Conservation (phyloP, 345 rosid genomes). For the Schrenkiella parvula region DNA sequence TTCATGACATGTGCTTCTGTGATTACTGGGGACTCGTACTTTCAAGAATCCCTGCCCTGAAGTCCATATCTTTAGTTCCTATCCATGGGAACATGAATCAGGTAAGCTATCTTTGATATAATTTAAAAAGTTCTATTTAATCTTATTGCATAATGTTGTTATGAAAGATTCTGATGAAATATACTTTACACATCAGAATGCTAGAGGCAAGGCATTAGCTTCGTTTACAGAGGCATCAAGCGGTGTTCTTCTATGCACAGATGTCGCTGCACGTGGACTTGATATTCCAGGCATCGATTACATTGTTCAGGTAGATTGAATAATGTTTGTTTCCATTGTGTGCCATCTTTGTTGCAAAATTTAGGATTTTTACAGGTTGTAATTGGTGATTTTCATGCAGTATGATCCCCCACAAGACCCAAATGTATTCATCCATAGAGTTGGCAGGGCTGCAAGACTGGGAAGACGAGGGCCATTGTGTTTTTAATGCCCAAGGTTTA, state of each 20-base stretch:
- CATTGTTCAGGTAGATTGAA: constrained; percentile 63
- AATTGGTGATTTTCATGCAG: constrained; percentile 39
- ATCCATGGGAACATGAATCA: constrained; percentile 94
- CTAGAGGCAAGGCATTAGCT: constrained; percentile 78
- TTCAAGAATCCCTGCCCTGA: constrained; percentile 52
- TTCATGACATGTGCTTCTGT: constrained; percentile 94
- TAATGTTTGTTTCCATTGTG: not conserved
- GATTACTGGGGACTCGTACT: constrained; percentile 91
- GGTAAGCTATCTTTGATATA: constrained; percentile 35
- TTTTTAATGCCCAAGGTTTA: constrained; percentile 73
- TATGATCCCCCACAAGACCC: constrained; percentile 94
- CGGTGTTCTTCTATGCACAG: constrained; percentile 82
- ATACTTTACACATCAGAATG: constrained; percentile 36
- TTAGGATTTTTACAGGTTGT: not conserved
- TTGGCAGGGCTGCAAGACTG: constrained; percentile 83
- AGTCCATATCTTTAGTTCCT: constrained; percentile 58
- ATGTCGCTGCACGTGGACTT: constrained; percentile 93
- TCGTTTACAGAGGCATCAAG: constrained; percentile 66
- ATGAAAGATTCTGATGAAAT: constrained; percentile 16
- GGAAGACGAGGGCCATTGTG: constrained; percentile 67
- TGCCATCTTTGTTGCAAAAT: not conserved
- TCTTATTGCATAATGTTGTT: not conserved
- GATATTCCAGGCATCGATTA: constrained; percentile 89
- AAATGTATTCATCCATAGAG: constrained; percentile 80
- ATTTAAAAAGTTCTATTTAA: not conserved